Base-by-base conservation (phyloP, 331 rosid genomes). In the Ulmus americana region DNA sequence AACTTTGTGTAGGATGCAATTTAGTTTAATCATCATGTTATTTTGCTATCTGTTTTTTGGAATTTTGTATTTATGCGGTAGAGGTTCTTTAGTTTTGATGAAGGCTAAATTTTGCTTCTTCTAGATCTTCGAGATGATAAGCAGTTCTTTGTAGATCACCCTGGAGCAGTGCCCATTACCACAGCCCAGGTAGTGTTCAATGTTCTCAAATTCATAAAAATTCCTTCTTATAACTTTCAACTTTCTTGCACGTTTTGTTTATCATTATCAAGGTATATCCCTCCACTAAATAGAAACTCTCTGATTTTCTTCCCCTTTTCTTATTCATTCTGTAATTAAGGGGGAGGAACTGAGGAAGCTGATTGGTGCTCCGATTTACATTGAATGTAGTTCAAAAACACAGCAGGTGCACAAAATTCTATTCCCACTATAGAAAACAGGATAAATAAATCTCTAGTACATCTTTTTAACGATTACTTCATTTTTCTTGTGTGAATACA, bases 381-480 rank as follows among this genome's bases (percentile, higher is more conserved):
- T 86, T 20, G 98, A 92, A 69, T 92, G 98, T 56, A 92, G 98
- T 79, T 92, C 98, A 42, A 92, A 92, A 85, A 88, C 98, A 35
- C 96, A 92, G 74, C 90, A 86, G 92, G 98, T 89, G 77, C 52
- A 64, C 63, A 71, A 5, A 63, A 73, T 61, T 65, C 63, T 67
- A 38, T 48, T 59, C 61, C 20, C 63, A 59, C 50, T 45, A 13
- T 55, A 62, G 45, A 11, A 77, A 70, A 6, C 43, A 60, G 11
- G 47, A 4, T 46, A 11, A 46, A 57, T 53, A 50, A n/a, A 47
- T 16, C 15, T 10, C 1, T 8, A 14, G 61, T 0, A 14, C 13
- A 3, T 43, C 44, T 14, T 2, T 9, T 39, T 15, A 59, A 5
- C 9, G 59, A 20, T 55, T 67, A 11, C 10, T 10, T 67, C 63